Evolutionary conservation across 139 green algal species (phyloP), one percentile per base, ranked within the genome.

Genomic region (Chlorella sp.): DNA sequence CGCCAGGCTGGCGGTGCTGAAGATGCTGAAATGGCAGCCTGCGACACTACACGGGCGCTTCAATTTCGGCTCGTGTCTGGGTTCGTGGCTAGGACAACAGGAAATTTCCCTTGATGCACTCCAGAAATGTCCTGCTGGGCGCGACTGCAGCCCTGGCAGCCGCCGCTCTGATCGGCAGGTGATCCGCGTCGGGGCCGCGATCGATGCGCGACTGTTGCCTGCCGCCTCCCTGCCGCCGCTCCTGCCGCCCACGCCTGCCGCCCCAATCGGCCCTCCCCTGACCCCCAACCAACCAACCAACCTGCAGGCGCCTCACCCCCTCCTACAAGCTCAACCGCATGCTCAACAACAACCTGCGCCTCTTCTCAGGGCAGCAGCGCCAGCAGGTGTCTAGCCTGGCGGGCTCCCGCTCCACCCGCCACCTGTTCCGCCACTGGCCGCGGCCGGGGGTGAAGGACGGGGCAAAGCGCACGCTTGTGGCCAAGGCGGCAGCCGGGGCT

Each of bases 381-480:
- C 16, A 1, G 32, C 79, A 81, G 32, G 37, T 90, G 36, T 64
- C 66, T 7, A 81, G 61, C 18, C 85, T 91, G 66, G 79, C 86
- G 18, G n/a, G 42, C 61, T 26, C 34, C 40, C 68, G 69, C 19
- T 80, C 39, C 71, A 85, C 26, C 34, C 18, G 14, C 4, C 86
- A 87, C 69, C 57, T 93, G 28, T 79, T 93, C 57, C 80, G 69
- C 69, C 60, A 85, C 69, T 93, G 91, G 91, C 91, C 91, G 7
- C 9, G 11, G 15, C 91, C 88, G 2, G 91, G 91, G 2, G 77
- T 90, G 22, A 86, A 73, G 2, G 91, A 93, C 68, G 53, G 12
- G 14, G 68, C 42, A 24, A 93, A 93, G 81, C 91, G 91, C 14
- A 40, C 39, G 15, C 91, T 93, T 16, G 80, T 93, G 40, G 64